These are phyloP conservation scores for Aspergillus sparsus DNA, from an alignment of 495 filamentous ascomycete genomes.

Conservation along the genomic window DNA sequence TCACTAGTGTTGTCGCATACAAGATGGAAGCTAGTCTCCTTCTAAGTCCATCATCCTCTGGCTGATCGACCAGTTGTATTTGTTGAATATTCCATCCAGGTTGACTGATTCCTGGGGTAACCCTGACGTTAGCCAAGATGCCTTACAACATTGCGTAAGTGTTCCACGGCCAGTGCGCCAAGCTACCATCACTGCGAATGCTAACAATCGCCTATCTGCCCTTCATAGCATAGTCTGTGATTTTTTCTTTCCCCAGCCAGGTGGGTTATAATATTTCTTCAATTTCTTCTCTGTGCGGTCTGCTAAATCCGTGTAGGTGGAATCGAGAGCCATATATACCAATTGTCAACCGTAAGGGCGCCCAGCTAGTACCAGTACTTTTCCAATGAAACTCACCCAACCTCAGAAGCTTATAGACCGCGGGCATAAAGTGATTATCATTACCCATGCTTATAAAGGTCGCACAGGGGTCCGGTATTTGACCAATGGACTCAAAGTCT, in stretches of 20 bases:
- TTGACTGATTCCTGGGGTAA: slow-evolving; percentile 11
- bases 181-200: not conserved
- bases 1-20: slow-evolving; percentile 1
- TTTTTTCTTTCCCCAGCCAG: slow-evolving; percentile 98
- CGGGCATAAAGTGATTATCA: slow-evolving; percentile 96
- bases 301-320: slow-evolving; percentile 58
- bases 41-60: not conserved
- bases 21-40: slow-evolving; percentile 12
- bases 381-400: slow-evolving; percentile 18
- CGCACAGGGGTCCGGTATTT: slow-evolving; percentile 94
- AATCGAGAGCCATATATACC: slow-evolving; percentile 97
- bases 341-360: slow-evolving; percentile 69
- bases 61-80: not conserved
- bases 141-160: slow-evolving; percentile 75
- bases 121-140: slow-evolving; percentile 42
- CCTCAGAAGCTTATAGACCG: slow-evolving; percentile 84
- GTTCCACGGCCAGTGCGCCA: not conserved
- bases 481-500: slow-evolving; percentile 97
- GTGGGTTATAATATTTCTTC: slow-evolving; percentile 34
- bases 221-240: slow-evolving; percentile 85
- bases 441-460: slow-evolving; percentile 93
- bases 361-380: not conserved
- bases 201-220: slow-evolving; percentile 22
- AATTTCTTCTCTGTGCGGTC: too few relatives aligned
- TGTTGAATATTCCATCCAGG: slow-evolving; percentile 5